Conservation (phyloP, 129 eudicot species). For the Artemisia argyi region DNA sequence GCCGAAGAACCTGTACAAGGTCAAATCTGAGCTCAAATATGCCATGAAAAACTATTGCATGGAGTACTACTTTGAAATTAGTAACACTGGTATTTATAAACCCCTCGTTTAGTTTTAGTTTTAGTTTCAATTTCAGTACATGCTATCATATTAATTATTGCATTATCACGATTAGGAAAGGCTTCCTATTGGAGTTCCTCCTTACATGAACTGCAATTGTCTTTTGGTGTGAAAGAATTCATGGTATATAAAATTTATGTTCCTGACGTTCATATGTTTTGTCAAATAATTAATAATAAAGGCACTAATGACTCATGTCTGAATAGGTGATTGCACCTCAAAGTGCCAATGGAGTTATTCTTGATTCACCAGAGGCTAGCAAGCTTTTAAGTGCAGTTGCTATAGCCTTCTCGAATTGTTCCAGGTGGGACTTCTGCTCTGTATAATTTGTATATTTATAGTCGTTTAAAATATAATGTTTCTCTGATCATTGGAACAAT, state of each 20-base stretch:
- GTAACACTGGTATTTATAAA: slow-evolving; percentile 49
- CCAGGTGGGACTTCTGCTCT: slow-evolving; percentile 55
- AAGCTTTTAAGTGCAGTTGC: slow-evolving; percentile 96
- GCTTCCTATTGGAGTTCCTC: slow-evolving; percentile 55
- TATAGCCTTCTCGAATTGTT: slow-evolving; percentile 88
- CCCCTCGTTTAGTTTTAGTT: background rate
- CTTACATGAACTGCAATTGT: slow-evolving; percentile 84
- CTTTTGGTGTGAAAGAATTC: slow-evolving; percentile 90
- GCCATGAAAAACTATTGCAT: slow-evolving; percentile 73
- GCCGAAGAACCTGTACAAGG: slow-evolving; percentile 61
- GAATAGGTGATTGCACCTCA: slow-evolving; percentile 90
- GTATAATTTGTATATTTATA: slow-evolving; percentile 2
- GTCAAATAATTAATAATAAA: slow-evolving; percentile 16
- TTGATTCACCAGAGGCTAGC: slow-evolving; percentile 97
- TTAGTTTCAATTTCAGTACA: background rate
- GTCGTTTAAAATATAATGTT: slow-evolving; percentile 11
- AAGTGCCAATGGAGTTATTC: slow-evolving; percentile 98
- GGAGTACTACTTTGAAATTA: slow-evolving; percentile 77
- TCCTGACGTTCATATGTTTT: slow-evolving; percentile 9
- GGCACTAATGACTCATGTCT: slow-evolving; percentile 7
- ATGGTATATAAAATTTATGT: slow-evolving; percentile 47
- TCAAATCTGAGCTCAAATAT: slow-evolving; percentile 78
- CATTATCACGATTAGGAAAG: slow-evolving; percentile 48
- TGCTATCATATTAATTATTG: slow-evolving; percentile 17
- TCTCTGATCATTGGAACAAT: slow-evolving; percentile 31